Evolutionary conservation across 1,139 yeast genomes (phyloP), one percentile per base, ranked within the genome.

Genomic region (Geotrichum reessii): DNA sequence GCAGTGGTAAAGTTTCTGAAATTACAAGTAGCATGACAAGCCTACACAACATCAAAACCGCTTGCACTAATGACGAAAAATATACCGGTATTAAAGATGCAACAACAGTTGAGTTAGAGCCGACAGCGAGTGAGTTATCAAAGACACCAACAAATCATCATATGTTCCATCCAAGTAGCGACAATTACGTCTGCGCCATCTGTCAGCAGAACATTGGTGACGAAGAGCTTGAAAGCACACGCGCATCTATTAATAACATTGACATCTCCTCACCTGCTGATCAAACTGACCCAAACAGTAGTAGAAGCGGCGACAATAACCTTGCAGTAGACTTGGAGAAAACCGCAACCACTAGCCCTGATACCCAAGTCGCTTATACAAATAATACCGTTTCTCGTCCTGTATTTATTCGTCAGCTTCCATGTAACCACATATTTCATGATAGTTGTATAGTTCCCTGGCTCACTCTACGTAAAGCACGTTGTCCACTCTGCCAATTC

Each of bases 391-490:
- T 14, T n/a, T 19, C 44, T 19, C 19, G 17, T 14, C 6, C 7
- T n/a, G n/a, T 37, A 5, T 19, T 37, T 9, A 37, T 88, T 0
- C 79, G 95, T 60, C 88, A 90, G 0, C 76, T 88, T 52, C 75
- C 87, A 8, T 89, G 96, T 73, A 92, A 93, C 2, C 96, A 89
- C 71, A 90, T 86, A 1, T 89, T 85, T 78, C 96, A 89, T 69
- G 78, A 86, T 17, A 84, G 79, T 24, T 89, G 96, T 72, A 77
- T 89, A 54, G 93, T 86, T 65, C 93, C 93, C 1, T 88, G 96
- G 96, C 75, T 89, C 55, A 85, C 84, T 1, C 81, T 81, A 62
- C 76, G 92, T 64, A 78, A 87, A 58, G 93, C 93, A 0, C 85
- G 89, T 66, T 89, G 96, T 69, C 96, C 96, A 7, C 82, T 85